phyloP scores from a whole-genome alignment of 768 basidiomycete genomes.

The Phlegmacium glaucopus region DNA sequence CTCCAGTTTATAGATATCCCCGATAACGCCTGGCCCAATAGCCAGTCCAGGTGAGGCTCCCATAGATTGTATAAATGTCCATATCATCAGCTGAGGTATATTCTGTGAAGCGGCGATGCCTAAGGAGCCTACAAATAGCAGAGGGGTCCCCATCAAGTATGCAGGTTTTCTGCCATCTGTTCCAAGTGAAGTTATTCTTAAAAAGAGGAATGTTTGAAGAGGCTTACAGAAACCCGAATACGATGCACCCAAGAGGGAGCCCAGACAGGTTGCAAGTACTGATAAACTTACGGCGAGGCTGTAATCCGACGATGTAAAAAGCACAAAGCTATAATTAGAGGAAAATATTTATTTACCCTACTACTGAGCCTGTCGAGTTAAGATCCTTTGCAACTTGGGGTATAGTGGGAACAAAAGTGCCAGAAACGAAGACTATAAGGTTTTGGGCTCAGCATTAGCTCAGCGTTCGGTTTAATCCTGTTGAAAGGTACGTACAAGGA shows the following conservation, averaged over 20 bases:
- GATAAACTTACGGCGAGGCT: constrained; percentile 36
- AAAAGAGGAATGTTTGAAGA: background rate
- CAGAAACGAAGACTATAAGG: constrained; percentile 59
- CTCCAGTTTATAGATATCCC: no score
- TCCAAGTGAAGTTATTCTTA: background rate
- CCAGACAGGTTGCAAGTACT: constrained; percentile 30
- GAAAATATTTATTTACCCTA: constrained; percentile 46
- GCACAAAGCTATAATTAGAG: background rate
- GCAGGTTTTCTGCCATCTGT: constrained; percentile 63
- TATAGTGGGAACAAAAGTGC: constrained; percentile 71
- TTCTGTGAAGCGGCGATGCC: constrained; percentile 38
- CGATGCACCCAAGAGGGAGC: constrained; percentile 28
- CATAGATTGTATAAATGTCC: constrained; percentile 63
- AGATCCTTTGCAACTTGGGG: constrained; percentile 71
- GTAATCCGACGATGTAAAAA: background rate
- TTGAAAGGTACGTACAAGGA: constrained; percentile 48
- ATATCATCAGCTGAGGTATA: constrained; percentile 49
- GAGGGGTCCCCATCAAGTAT: constrained; percentile 57
- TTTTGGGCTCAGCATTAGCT: background rate
- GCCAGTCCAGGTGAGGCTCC: constrained; percentile 56
- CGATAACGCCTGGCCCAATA: constrained; percentile 59
- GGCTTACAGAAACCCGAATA: constrained; percentile 38
- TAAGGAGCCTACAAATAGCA: constrained; percentile 52
- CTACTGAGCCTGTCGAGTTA: constrained; percentile 47
- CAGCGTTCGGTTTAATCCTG: background rate